A percentile compares a stretch with the other conserved stretches of the same genome.
These are phyloP conservation scores for Teunomyces gatunensis DNA, from an alignment of 805 yeast species.

Conservation along the genomic window DNA sequence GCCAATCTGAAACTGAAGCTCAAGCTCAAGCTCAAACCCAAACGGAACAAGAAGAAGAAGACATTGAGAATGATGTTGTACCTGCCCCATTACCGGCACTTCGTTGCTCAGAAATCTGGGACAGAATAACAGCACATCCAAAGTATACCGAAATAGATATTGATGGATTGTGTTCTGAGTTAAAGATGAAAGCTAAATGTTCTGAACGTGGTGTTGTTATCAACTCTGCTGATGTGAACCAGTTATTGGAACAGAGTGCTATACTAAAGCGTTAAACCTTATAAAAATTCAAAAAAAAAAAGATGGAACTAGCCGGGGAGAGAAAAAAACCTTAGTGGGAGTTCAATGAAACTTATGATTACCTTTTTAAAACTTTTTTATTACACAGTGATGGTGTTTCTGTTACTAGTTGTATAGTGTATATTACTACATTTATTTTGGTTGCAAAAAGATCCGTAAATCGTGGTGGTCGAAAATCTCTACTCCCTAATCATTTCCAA, in stretches of 20 bases:
- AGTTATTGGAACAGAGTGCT: constrained; percentile 33
- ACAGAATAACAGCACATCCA: constrained; percentile 91
- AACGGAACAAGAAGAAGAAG: constrained; percentile 25
- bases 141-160: constrained; percentile 90
- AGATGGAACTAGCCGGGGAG: not conserved
- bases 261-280: constrained; percentile 4
- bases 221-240: constrained; percentile 73
- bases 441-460: no score
- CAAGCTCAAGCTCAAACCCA: not conserved
- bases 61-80: constrained; percentile 46
- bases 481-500: no score
- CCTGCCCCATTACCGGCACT: constrained; percentile 63
- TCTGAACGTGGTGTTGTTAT: constrained; percentile 90
- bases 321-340: not conserved
- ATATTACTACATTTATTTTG: not conserved
- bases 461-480: no score
- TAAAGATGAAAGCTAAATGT: constrained; percentile 91
- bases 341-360: not conserved
- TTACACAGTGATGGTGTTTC: not conserved
- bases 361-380: not conserved
- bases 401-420: not conserved
- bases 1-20: not conserved
- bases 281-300: not conserved
- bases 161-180: constrained; percentile 87
- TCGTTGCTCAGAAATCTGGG: constrained; percentile 94